Percentiles rank a stretch among this genome's conserved stretches.
Conservation (phyloP, 345 rosid species). For the Salix suchowensis region DNA sequence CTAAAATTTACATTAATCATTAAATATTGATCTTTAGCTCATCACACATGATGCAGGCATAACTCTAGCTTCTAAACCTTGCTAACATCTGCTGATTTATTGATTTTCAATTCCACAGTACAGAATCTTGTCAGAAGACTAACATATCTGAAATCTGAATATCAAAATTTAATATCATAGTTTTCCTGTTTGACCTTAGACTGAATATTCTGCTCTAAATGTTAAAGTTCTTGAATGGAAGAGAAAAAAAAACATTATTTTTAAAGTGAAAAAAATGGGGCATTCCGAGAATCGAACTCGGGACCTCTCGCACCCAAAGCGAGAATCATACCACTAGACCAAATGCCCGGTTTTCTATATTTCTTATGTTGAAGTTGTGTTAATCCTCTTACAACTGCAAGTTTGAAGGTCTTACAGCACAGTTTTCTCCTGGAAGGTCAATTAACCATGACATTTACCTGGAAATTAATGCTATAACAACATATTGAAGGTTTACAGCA, state of each 20-base stretch:
- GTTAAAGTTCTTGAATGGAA: neutral
- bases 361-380: no score
- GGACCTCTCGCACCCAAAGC: slow-evolving; percentile 86
- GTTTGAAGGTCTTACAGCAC: no score
- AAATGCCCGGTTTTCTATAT: slow-evolving; percentile 37
- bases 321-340: slow-evolving; percentile 86
- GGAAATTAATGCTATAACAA: no score
- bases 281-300: slow-evolving; percentile 68
- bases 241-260: neutral
- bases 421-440: no score
- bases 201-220: neutral
- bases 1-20: neutral
- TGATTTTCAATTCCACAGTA: neutral
- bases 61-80: neutral
- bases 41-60: neutral
- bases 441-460: no score
- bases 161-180: neutral
- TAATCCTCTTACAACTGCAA: no score
- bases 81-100: neutral
- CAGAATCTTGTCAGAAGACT: neutral
- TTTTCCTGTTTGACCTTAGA: neutral
- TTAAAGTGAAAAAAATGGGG: slow-evolving; percentile 27
- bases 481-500: no score
- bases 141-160: neutral
- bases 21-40: neutral